These are phyloP conservation scores for Quercus dentata DNA, from an alignment of 306 rosid species.

Conservation along the genomic window DNA sequence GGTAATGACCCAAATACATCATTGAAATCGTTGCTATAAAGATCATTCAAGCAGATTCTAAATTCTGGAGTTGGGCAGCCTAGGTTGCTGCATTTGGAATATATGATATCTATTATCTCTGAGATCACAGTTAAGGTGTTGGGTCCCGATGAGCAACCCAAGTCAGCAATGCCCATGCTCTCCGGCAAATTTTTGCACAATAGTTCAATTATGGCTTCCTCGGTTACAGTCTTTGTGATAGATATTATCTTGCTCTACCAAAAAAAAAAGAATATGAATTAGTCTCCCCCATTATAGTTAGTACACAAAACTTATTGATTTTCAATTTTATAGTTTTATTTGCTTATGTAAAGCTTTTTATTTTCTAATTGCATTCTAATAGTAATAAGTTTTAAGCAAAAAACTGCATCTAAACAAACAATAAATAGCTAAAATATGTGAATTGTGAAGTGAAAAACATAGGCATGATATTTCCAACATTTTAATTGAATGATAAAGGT, in stretches of 20 bases:
- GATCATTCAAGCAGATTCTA: constrained; percentile 57
- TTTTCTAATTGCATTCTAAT: too few relatives aligned
- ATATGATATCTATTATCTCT: constrained; percentile 34
- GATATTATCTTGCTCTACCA: constrained; percentile 47
- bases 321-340: too few relatives aligned
- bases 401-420: too few relatives aligned
- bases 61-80: constrained; percentile 38
- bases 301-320: too few relatives aligned
- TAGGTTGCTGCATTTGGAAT: constrained; percentile 15
- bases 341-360: too few relatives aligned
- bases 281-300: too few relatives aligned
- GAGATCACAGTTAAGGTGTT: constrained; percentile 47
- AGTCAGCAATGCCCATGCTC: constrained; percentile 68
- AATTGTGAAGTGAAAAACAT: too few relatives aligned
- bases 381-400: too few relatives aligned
- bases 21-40: constrained; percentile 74
- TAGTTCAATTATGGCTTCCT: constrained; percentile 36
- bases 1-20: constrained; percentile 58
- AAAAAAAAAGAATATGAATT: not conserved
- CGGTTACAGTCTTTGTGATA: constrained; percentile 24
- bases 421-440: too few relatives aligned
- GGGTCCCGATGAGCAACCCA: constrained; percentile 92
- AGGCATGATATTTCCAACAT: not conserved
- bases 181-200: constrained; percentile 17
- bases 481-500: not conserved